Evolutionary conservation across 23 red algal genomes (phyloP).

Genomic region (Gracilaria domingensis): DNA sequence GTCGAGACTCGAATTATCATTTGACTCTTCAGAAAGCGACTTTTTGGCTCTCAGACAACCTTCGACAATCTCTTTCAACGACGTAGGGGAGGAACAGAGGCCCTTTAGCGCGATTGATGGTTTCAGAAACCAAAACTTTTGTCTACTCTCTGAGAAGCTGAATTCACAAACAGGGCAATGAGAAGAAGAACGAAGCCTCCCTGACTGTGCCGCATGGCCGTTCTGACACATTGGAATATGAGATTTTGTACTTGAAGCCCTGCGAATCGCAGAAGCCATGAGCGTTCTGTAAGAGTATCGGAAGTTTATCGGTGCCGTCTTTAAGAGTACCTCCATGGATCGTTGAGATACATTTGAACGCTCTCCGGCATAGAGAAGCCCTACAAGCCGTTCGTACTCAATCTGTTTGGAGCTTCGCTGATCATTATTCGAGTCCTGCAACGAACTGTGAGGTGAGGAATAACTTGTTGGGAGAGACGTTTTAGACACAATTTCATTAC

Average conservation of each 20-base stretch:
- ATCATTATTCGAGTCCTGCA: neutral
- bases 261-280: neutral
- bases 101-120: neutral
- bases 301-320: neutral
- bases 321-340: neutral
- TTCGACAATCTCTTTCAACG: neutral
- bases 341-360: neutral
- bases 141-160: neutral
- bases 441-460: neutral
- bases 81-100: neutral
- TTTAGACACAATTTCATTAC: no score
- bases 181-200: neutral
- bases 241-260: neutral
- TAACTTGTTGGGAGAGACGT: no score
- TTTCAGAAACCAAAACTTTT: constrained; percentile 6
- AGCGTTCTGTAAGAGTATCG: neutral
- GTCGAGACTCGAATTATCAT: neutral
- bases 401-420: neutral
- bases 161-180: neutral
- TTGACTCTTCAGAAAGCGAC: neutral
- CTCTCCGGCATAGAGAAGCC: neutral
- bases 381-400: neutral
- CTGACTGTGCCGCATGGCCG: neutral
- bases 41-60: neutral
- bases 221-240: neutral